These are phyloP conservation scores for Candida suzukii DNA, from an alignment of 805 yeast genomes.

Conservation along the genomic window DNA sequence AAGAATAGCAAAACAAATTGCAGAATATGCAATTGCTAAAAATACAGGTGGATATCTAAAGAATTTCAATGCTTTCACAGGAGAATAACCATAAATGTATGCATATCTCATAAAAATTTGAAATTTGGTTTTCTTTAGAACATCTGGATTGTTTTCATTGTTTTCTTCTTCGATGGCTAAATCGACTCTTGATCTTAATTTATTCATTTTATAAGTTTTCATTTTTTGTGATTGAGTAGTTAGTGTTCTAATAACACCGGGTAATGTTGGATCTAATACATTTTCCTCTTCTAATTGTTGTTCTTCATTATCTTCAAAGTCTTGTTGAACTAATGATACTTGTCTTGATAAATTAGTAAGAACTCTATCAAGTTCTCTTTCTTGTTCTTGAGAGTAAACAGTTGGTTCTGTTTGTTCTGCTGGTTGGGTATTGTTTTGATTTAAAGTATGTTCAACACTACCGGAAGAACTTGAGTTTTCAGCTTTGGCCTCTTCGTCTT, in stretches of 20 bases:
- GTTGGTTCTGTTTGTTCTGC: background rate
- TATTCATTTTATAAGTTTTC: conserved; percentile 11
- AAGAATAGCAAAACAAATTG: conserved; percentile 62
- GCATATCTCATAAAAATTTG: conserved; percentile 19
- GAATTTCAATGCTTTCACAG: conserved; percentile 54
- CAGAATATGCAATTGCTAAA: conserved; percentile 57
- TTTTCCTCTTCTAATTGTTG: conserved; percentile 4
- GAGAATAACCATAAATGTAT: conserved; percentile 47
- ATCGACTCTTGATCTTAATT: conserved; percentile 13
- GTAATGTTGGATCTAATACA: background rate
- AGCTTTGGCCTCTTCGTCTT: conserved; percentile 14
- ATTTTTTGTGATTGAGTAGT: conserved; percentile 9
- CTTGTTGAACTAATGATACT: background rate
- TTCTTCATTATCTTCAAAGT: conserved; percentile 7
- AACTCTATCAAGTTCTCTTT: background rate
- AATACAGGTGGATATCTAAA: conserved; percentile 69
- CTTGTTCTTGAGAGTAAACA: background rate
- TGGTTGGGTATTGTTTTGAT: background rate
- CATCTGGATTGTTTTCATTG: conserved; percentile 1
- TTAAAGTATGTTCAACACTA: conserved; percentile 1
- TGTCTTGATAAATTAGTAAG: background rate
- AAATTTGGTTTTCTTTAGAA: conserved; percentile 3
- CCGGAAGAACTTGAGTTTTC: conserved; percentile 5
- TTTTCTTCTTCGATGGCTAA: conserved; percentile 4
- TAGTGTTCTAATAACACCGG: background rate